Evolutionary conservation across 495 filamentous ascomycete genomes (phyloP).

Genomic region (Daldinia caldariorum): DNA sequence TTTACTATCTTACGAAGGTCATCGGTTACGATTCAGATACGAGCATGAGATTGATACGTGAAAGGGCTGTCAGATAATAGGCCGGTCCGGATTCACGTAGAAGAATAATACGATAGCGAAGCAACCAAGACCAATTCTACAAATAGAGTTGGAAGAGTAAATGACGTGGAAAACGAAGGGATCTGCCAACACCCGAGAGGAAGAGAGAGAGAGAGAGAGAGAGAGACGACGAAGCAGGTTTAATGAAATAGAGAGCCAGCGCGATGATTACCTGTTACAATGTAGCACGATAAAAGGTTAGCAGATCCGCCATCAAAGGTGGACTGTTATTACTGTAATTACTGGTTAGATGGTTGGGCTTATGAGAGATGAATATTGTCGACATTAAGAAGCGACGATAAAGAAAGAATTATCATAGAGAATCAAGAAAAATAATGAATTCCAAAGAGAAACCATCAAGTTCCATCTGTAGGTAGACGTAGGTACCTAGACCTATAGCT

Average conservation of each 20-base stretch:
- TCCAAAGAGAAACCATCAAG: neutral
- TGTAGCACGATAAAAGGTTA: constrained; percentile 24
- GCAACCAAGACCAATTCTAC: neutral
- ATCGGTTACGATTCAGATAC: constrained; percentile 59
- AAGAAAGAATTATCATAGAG: constrained; percentile 33
- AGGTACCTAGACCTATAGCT: too few relatives aligned
- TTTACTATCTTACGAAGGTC: constrained; percentile 56
- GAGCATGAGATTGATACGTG: constrained; percentile 50
- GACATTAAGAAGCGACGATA: constrained; percentile 29
- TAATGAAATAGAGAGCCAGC: constrained; percentile 26
- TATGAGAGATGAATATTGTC: constrained; percentile 26
- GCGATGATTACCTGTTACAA: constrained; percentile 14
- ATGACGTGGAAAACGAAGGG: neutral
- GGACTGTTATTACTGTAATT: constrained; percentile 12
- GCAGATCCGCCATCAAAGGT: constrained; percentile 14
- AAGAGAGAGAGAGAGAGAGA: constrained; percentile 6
- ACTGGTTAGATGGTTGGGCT: constrained; percentile 33
- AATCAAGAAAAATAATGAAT: constrained; percentile 39
- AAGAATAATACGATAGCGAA: constrained; percentile 38
- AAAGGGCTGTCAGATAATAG: constrained; percentile 49
- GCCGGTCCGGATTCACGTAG: constrained; percentile 37
- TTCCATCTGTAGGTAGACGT: too few relatives aligned
- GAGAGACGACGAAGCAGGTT: constrained; percentile 6
- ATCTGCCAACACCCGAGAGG: constrained; percentile 1
- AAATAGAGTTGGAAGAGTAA: neutral